Base-by-base conservation (phyloP, 1,139 yeast genomes). In the Groenewaldozyma sp. region DNA sequence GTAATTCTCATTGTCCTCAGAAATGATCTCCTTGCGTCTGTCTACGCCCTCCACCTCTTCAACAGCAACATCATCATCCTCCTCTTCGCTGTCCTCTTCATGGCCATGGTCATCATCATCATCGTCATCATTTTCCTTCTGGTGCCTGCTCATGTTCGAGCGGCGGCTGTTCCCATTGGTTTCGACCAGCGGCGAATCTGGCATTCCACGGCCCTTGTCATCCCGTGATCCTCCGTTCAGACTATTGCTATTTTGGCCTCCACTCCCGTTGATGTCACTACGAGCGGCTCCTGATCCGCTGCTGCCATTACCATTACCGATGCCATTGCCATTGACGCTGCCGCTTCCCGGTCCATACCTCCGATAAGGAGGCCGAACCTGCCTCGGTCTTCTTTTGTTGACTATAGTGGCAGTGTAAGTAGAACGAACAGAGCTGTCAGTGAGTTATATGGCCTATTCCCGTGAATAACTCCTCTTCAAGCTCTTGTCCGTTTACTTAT, bases 381-480 rank as follows among this genome's bases (percentile, higher is more conserved):
- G 80, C 67, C 82, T 82, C 13, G 95, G 87, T 59, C 95, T 71
- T 56, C 88, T 64, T 62, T 86, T 86, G 61, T 86, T 86, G 35
- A 87, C 94, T 76, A 86, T 86, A 45, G 56, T 67, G 67, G 34
- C 24, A 19, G 32, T 13, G 6, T 17, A 31, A 31, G 21, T 11
- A 13, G 34, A 31, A 20, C 34, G n/a, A 31, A 31, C n/a, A 31
- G 34, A 18, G n/a, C n/a, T 13, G n/a, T n/a, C n/a, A n/a, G n/a
- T n/a, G n/a, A n/a, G n/a, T n/a, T n/a, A n/a, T n/a, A n/a, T n/a
- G n/a, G n/a, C n/a, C n/a, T n/a, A n/a, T n/a, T n/a, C n/a, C n/a
- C n/a, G n/a, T n/a, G n/a, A n/a, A n/a, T n/a, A n/a, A n/a, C n/a
- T n/a, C n/a, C n/a, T n/a, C n/a, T n/a, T n/a, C n/a, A n/a, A n/a